Evolutionary conservation across 306 rosid species (phyloP).

Genomic region (Glycyrrhiza uralensis): DNA sequence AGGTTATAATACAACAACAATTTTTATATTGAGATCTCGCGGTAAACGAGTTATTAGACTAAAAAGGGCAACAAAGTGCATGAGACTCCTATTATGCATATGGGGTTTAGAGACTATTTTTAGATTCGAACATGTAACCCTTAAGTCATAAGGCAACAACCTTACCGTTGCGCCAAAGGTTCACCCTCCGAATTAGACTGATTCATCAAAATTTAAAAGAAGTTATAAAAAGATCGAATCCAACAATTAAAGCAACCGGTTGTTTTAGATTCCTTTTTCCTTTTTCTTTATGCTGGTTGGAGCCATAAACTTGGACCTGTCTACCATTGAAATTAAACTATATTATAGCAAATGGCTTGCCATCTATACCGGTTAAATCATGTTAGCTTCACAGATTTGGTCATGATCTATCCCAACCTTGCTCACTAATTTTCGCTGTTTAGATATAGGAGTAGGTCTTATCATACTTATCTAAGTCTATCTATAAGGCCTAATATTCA

Average conservation of each 20-base stretch:
- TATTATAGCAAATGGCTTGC: neutral
- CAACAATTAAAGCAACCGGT: neutral
- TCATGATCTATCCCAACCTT: neutral
- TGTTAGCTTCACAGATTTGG: neutral
- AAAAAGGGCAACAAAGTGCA: too few relatives aligned
- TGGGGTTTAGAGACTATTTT: neutral
- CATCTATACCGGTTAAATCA: neutral
- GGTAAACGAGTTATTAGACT: too few relatives aligned
- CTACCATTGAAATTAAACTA: neutral
- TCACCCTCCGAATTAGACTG: too few relatives aligned
- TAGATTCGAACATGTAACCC: too few relatives aligned
- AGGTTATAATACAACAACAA: neutral
- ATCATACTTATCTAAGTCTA: too few relatives aligned
- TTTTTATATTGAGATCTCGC: too few relatives aligned
- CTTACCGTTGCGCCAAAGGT: too few relatives aligned
- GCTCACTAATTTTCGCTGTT: too few relatives aligned
- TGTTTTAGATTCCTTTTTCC: neutral
- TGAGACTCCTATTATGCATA: neutral
- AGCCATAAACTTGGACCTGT: conserved; percentile 24
- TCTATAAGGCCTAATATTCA: too few relatives aligned
- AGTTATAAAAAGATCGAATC: neutral
- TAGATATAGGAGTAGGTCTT: too few relatives aligned
- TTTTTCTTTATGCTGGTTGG: neutral
- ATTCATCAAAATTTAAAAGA: neutral
- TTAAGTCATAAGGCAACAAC: too few relatives aligned